Base-by-base conservation (phyloP, 352 stramenopile species). In the Phytophthora crassamura region DNA sequence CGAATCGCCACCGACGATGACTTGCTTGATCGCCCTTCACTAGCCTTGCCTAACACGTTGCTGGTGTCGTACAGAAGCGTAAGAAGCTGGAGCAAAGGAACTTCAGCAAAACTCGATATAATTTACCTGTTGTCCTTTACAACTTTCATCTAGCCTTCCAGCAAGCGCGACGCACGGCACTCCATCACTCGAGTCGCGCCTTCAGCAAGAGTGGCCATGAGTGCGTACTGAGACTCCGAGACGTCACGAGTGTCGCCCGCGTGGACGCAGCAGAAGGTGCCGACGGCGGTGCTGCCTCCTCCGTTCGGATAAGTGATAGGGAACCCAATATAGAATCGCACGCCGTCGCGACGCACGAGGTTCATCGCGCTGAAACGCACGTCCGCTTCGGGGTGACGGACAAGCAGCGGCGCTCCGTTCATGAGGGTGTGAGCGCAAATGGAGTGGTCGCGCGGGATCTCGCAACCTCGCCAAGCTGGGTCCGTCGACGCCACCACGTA, bases 291-390 rank as follows among this genome's bases (percentile, higher is more conserved):
- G 11, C 61, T 63, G 42, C 77, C 66, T 32, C 64, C 65, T 34
- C 43, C 47, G 20, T 65, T 41, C 15, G 57, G 58, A 39, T 52
- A 67, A 14, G 48, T 52, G 16, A 92, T 59, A 1, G 84, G 84
- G 63, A 92, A 89, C 11, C 82, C 84, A 10, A 71, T 72, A 69
- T 93, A 91, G 68, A 87, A 92, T 39, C 72, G 78, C 18, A 79
- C 47, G 22, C 69, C 78, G 0, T 79, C 50, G 7, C 65, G 48
- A 39, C 71, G 65, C 25, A 87, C 68, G 35, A 59, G 42, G 18
- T 70, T 64, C 54, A 78, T 74, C 25, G 77, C 62, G 55, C 51
- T 69, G 48, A 90, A 90, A 20, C 84, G 84, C 15, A 90, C 63
- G 36, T 92, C 81, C 3, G 84, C 78, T 46, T 87, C 78, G 3